Percentiles rank a stretch among this genome's conserved stretches.
phyloP scores from a whole-genome alignment of 2,329 filamentous ascomycete genomes.

The Penicillium olsonii region DNA sequence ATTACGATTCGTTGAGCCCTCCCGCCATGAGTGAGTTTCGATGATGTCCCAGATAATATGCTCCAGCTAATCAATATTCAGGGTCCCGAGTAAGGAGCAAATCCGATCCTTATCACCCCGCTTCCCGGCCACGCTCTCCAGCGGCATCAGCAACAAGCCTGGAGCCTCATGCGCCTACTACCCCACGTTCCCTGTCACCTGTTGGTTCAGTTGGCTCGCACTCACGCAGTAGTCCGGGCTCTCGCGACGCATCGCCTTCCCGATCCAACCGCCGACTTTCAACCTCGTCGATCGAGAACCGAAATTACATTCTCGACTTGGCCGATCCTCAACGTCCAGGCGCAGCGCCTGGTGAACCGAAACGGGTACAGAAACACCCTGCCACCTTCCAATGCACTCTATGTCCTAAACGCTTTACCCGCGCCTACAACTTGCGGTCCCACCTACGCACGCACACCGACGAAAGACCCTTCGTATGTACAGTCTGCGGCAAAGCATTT shows the following conservation, averaged over 20 bases:
- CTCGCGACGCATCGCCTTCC: conserved; percentile 48
- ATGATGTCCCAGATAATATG: not conserved
- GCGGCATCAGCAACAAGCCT: conserved; percentile 32
- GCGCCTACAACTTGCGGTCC: conserved; percentile 93
- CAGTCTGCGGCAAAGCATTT: conserved; percentile 95
- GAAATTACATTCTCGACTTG: conserved; percentile 83
- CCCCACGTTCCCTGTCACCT: conserved; percentile 49
- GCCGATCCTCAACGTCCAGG: conserved; percentile 84
- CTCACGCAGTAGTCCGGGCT: conserved; percentile 43
- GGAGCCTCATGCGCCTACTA: conserved; percentile 32
- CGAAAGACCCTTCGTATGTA: conserved; percentile 95
- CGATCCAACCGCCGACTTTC: conserved; percentile 46
- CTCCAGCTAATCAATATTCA: conserved; percentile 29
- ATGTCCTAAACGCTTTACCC: conserved; percentile 93
- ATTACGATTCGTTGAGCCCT: conserved; percentile 79
- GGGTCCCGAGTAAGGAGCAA: conserved; percentile 60
- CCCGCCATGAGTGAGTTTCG: conserved; percentile 59
- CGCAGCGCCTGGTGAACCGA: conserved; percentile 61
- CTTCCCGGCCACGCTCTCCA: conserved; percentile 40
- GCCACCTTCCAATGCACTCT: conserved; percentile 94
- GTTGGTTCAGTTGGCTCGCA: conserved; percentile 35
- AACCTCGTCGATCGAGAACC: conserved; percentile 55
- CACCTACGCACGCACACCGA: conserved; percentile 96
- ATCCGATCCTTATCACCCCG: conserved; percentile 60
- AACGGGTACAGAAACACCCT: conserved; percentile 94